phyloP scores from a whole-genome alignment of 2,329 filamentous ascomycete species.

The Elsinoe fawcettii region DNA sequence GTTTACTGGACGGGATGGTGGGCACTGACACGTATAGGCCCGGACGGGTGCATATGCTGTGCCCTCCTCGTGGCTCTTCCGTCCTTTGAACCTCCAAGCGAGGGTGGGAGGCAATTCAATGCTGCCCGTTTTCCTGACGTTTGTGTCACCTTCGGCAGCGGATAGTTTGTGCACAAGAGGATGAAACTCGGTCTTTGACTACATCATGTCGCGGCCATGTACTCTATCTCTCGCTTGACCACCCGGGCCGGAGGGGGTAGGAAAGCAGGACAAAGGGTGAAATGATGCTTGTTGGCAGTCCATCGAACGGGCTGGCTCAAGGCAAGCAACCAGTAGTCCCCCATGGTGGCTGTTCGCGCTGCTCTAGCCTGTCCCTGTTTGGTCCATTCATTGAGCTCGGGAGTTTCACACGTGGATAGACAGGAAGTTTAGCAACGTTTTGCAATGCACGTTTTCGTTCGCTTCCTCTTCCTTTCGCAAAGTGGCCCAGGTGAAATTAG shows the following conservation, averaged over 20 bases:
- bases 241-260: not conserved
- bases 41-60: not conserved
- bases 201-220: not conserved
- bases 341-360: slow-evolving; percentile 10
- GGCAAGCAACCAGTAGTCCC: slow-evolving; percentile 8
- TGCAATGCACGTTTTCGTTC: slow-evolving; percentile 8
- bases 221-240: not conserved
- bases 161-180: not conserved
- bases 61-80: not conserved
- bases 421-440: not conserved
- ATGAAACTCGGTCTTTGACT: slow-evolving; percentile 1
- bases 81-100: not conserved
- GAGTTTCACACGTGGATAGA: slow-evolving; percentile 3
- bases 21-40: slow-evolving; percentile 1
- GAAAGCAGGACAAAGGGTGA: not conserved
- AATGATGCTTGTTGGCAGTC: not conserved
- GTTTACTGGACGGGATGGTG: not conserved
- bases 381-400: not conserved
- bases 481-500: not conserved
- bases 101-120: not conserved
- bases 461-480: not conserved
- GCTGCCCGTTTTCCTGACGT: not conserved
- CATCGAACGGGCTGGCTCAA: slow-evolving; percentile 1
- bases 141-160: not conserved
- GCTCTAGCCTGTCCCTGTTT: slow-evolving; percentile 11